Evolutionary conservation across 805 yeast genomes (phyloP).

Genomic region (Saturnispora galanensis): DNA sequence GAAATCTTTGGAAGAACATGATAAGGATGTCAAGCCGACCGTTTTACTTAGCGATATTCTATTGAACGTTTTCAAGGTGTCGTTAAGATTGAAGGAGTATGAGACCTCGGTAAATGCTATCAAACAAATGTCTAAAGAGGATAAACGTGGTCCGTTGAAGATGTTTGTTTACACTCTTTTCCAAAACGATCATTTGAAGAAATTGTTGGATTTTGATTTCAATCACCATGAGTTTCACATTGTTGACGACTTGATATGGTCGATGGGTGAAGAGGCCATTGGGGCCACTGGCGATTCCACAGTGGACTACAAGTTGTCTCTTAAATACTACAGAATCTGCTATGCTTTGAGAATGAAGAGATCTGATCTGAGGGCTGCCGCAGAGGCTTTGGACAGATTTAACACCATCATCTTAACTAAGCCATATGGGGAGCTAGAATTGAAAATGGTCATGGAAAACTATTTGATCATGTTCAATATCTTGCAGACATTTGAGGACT

Average conservation of each 20-base stretch:
- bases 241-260: conserved; percentile 34
- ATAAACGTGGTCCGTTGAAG: conserved; percentile 20
- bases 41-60: conserved; percentile 15
- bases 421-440: conserved; percentile 8
- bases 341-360: conserved; percentile 40
- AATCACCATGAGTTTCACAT: conserved; percentile 29
- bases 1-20: conserved; percentile 16
- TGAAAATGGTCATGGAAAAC: conserved; percentile 24
- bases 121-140: conserved; percentile 18
- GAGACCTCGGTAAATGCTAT: conserved; percentile 23
- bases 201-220: conserved; percentile 34
- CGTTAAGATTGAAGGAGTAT: conserved; percentile 24
- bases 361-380: conserved; percentile 42
- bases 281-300: conserved; percentile 12
- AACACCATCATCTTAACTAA: conserved; percentile 21
- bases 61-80: conserved; percentile 22
- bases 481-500: conserved; percentile 25
- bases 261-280: conserved; percentile 18
- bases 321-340: conserved; percentile 39
- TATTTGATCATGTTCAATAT: conserved; percentile 33
- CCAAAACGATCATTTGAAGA: conserved; percentile 30
- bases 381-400: conserved; percentile 34
- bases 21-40: conserved; percentile 7
- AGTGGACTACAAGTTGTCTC: conserved; percentile 23
- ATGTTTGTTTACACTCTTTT: conserved; percentile 31